Percentiles rank a stretch among this genome's conserved stretches.
These are phyloP conservation scores for Arthrobotrys sinensis DNA, from an alignment of 2,329 filamentous ascomycete genomes.

Conservation along the genomic window DNA sequence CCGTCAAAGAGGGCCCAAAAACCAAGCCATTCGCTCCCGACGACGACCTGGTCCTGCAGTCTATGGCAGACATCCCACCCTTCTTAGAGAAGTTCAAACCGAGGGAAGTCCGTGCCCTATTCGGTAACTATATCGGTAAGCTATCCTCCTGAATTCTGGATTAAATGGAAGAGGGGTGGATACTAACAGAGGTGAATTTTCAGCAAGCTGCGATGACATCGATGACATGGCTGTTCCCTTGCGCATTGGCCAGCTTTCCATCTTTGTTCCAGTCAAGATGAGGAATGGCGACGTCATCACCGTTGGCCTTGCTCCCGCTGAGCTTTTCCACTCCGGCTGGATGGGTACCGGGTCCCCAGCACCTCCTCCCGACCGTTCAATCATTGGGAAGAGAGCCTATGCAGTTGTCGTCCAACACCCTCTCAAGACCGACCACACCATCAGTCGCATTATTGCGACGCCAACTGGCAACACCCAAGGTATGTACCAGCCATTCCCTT, in stretches of 20 bases:
- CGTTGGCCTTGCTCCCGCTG: slow-evolving; percentile 45
- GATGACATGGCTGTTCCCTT: slow-evolving; percentile 22
- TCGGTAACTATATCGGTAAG: slow-evolving; percentile 49
- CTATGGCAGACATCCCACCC: slow-evolving; percentile 30
- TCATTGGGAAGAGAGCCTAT: slow-evolving; percentile 52
- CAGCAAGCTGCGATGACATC: slow-evolving; percentile 49
- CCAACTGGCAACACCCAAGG: slow-evolving; percentile 42
- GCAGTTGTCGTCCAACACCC: slow-evolving; percentile 30
- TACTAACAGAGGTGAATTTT: background rate
- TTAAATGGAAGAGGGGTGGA: background rate
- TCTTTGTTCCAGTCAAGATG: slow-evolving; percentile 50
- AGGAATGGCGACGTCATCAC: slow-evolving; percentile 24
- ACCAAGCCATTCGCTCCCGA: slow-evolving; percentile 43
- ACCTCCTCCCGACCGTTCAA: slow-evolving; percentile 31
- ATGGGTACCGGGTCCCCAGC: slow-evolving; percentile 34
- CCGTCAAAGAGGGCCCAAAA: background rate
- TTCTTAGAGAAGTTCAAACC: slow-evolving; percentile 34
- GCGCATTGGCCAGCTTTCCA: slow-evolving; percentile 46
- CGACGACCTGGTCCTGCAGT: slow-evolving; percentile 30
- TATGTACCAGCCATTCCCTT: background rate
- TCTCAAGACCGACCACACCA: slow-evolving; percentile 23
- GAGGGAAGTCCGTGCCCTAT: slow-evolving; percentile 31
- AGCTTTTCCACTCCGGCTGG: slow-evolving; percentile 49
- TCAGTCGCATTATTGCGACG: slow-evolving; percentile 4
- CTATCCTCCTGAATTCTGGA: background rate